Evolutionary conservation across 208 protist genomes (phyloP), one percentile per base, ranked within the genome.

Genomic region (Leishmania aethiopica): DNA sequence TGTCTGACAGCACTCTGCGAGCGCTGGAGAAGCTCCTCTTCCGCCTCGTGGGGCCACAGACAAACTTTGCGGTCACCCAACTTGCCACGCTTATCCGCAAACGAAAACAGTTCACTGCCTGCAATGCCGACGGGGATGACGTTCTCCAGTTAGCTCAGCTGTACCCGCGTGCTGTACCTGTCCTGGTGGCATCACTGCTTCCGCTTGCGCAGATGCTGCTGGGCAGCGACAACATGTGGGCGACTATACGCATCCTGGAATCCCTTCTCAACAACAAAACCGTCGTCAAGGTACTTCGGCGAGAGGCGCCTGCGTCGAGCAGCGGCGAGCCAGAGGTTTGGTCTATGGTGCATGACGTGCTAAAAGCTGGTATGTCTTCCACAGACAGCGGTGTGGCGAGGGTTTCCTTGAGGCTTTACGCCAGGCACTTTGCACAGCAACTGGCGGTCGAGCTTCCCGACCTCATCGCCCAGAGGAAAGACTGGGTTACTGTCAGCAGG

Each of bases 1-100:
- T 87, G 6, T 87, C 84, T 1, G 42, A 82, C 51, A 0, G 22
- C 6, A 83, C 84, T 3, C 37, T 82, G 32, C 7, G 22, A 10
- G 28, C 0, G 4, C 32, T 85, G 19, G 53, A 80, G 75, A 28
- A 37, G 3, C 77, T 85, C 6, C 37, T 81, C 32, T 67, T 42
- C 28, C 22, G 22, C 8, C 59, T 85, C 17, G 17, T 72, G 3
- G 77, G 75, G 3, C 55, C 76, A 8, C 60, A 85, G n/a, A 25
- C 81, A 10, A 53, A 53, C 45, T 85, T 85, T 67, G 76, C 81
- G 0, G 42, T 85, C 35, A 32, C 25, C 4, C 69, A 77, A 40
- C 77, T 85, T 45, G 17, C 66, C 4, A 4, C 17, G 6, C 70
- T 77, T 25, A 81, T 85, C 25, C 67, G 37, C n/a, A 72, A 81